Evolutionary conservation across 208 protist genomes (phyloP), one percentile per base, ranked within the genome.

Genomic region (Lotmaria passim): DNA sequence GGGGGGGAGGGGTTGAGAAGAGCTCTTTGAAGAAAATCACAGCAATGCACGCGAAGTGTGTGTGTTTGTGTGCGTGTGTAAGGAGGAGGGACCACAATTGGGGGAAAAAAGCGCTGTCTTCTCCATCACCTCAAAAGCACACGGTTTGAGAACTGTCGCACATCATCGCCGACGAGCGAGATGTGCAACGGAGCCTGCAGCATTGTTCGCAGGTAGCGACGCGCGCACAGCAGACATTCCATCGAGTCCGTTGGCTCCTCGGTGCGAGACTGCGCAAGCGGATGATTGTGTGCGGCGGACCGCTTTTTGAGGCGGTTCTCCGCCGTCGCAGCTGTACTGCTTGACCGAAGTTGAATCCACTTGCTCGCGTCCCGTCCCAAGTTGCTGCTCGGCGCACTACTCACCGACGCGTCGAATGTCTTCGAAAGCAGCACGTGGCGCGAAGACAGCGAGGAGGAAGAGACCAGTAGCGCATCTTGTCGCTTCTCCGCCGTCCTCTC

Each of bases 151-250:
- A 50, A 26, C 58, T 59, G 58, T 33, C 23, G 58, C 19, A n/a
- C 58, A 33, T 61, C 68, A 23, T 66, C 68, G 7, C 68, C 68
- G 17, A 63, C 31, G 19, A 73, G 47, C 1, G 47, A 14, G 2
- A 60, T 38, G 19, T 62, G 43, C 43, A 66, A 30, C 4, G 59
- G 68, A 19, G 68, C 50, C 14, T 66, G 36, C 4, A 59, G 59
- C 48, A 73, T 59, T 2, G 30, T 21, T 2, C 52, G 73, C 48
- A 73, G 59, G 4, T 50, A 69, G 2, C 58, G 59, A 0, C 65
- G 63, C 8, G 63, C 63, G 39, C 64, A 86, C 36, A 76, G 67
- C 53, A 86, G 48, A 28, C 48, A 75, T 41, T 62, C 55, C 60
- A 66, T 66, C 21, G 47, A 46, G 15, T 56, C 60, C 34, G 17